Percentiles rank a stretch among this genome's conserved stretches.
Evolutionary conservation across 2,329 filamentous ascomycete species (phyloP).

Genomic region (Aspergillus ochraceus): DNA sequence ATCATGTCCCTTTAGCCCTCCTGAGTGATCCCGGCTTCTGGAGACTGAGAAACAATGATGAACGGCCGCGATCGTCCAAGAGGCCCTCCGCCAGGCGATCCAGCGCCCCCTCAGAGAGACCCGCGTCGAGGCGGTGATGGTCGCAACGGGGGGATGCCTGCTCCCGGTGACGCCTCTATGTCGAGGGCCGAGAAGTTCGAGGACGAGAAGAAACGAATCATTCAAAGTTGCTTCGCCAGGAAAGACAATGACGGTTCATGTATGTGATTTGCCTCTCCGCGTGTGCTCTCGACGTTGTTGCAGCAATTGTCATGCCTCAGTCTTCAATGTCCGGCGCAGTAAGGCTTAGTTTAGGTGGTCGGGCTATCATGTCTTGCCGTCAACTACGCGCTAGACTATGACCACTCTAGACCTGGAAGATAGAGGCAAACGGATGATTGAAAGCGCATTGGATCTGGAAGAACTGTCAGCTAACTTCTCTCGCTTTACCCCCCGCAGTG

Average conservation of each 20-base stretch:
- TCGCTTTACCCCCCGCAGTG: slow-evolving; percentile 50
- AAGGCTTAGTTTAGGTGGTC: neutral
- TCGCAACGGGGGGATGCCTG: slow-evolving; percentile 30
- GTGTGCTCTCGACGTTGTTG: slow-evolving; percentile 8
- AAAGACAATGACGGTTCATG: slow-evolving; percentile 81
- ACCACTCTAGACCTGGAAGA: neutral
- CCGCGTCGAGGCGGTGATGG: slow-evolving; percentile 33
- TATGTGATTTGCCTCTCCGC: slow-evolving; percentile 50
- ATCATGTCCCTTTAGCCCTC: slow-evolving; percentile 35
- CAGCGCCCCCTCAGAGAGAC: slow-evolving; percentile 31
- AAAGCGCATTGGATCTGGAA: neutral
- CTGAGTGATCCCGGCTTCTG: slow-evolving; percentile 26
- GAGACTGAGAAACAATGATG: slow-evolving; percentile 30
- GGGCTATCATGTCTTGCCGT: neutral
- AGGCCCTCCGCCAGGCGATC: slow-evolving; percentile 29
- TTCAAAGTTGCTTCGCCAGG: slow-evolving; percentile 92
- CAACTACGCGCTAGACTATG: neutral
- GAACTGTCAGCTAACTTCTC: slow-evolving; percentile 10
- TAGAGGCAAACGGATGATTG: neutral
- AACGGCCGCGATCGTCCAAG: slow-evolving; percentile 38
- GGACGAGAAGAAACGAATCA: slow-evolving; percentile 92
- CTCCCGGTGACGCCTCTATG: slow-evolving; percentile 32
- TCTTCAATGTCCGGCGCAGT: neutral
- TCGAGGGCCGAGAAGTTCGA: slow-evolving; percentile 81
- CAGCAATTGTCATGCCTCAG: slow-evolving; percentile 4